phyloP scores from a whole-genome alignment of 2,329 filamentous ascomycete species.

The Ophiostoma sp. region DNA sequence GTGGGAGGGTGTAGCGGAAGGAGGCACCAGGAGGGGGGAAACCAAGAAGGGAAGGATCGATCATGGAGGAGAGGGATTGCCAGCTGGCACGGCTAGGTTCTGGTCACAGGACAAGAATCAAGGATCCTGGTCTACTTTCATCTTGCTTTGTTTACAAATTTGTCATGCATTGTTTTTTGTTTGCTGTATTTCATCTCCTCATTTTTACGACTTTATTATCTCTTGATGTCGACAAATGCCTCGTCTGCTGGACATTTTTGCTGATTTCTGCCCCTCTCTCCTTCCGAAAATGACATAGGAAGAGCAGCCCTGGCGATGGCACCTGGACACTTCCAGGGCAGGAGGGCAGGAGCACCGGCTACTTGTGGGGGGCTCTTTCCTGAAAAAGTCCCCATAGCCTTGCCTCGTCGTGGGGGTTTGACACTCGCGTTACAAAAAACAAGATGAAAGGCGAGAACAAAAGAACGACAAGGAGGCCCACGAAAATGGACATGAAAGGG shows the following conservation, averaged over 20 bases:
- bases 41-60: neutral
- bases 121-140: neutral
- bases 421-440: neutral
- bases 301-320: neutral
- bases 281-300: conserved; percentile 13
- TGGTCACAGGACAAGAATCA: conserved; percentile 16
- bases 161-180: neutral
- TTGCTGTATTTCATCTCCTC: neutral
- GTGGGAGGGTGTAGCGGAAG: conserved; percentile 7
- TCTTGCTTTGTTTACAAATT: neutral
- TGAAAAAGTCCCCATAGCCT: neutral
- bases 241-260: conserved; percentile 4
- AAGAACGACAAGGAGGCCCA: neutral
- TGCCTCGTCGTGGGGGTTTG: neutral
- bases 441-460: neutral
- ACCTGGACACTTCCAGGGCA: neutral
- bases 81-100: conserved; percentile 1
- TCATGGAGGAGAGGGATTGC: neutral
- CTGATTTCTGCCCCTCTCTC: neutral
- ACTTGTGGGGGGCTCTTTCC: neutral
- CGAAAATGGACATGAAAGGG: neutral
- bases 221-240: conserved; percentile 15
- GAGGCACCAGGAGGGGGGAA: neutral
- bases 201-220: neutral
- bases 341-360: neutral